Evolutionary conservation across 768 basidiomycete genomes (phyloP).

Genomic region (Russula vinacea): DNA sequence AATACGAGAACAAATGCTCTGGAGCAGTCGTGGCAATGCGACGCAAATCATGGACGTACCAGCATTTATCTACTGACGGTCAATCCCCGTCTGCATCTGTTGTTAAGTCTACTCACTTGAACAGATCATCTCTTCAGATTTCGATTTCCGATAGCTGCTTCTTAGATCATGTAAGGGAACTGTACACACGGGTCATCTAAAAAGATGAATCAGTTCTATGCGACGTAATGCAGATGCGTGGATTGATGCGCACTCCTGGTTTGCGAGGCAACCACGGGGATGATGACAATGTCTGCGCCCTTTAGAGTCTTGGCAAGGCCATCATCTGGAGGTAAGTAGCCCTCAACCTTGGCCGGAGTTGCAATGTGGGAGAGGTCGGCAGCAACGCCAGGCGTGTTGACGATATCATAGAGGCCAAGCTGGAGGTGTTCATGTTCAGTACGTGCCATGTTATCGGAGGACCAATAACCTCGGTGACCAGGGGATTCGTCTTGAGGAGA

Average conservation of each 20-base stretch:
- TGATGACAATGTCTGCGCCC: slow-evolving; percentile 87
- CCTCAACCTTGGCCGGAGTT: slow-evolving; percentile 79
- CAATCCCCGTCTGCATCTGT: slow-evolving; percentile 6
- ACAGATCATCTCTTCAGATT: slow-evolving; percentile 79
- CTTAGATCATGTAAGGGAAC: not conserved
- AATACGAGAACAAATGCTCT: slow-evolving; percentile 94
- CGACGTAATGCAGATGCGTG: not conserved
- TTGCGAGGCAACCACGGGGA: slow-evolving; percentile 96
- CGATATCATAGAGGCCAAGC: slow-evolving; percentile 93
- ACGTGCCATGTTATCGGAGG: not conserved
- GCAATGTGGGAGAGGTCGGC: slow-evolving; percentile 93
- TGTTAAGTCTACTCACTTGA: slow-evolving; percentile 60
- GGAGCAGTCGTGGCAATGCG: slow-evolving; percentile 77
- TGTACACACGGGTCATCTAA: slow-evolving; percentile 49
- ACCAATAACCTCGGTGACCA: slow-evolving; percentile 64
- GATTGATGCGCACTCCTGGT: slow-evolving; percentile 64
- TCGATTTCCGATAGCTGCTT: slow-evolving; percentile 15
- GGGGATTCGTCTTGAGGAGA: slow-evolving; percentile 81
- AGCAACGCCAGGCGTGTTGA: slow-evolving; percentile 95
- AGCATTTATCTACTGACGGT: slow-evolving; percentile 77
- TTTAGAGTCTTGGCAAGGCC: slow-evolving; percentile 79
- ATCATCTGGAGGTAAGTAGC: slow-evolving; percentile 75
- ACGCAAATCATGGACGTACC: slow-evolving; percentile 87
- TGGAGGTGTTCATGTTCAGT: slow-evolving; percentile 34
- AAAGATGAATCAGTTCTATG: slow-evolving; percentile 1